These are phyloP conservation scores for Circinella umbellata DNA, from an alignment of 371 early-diverging fungal genomes.

Conservation along the genomic window DNA sequence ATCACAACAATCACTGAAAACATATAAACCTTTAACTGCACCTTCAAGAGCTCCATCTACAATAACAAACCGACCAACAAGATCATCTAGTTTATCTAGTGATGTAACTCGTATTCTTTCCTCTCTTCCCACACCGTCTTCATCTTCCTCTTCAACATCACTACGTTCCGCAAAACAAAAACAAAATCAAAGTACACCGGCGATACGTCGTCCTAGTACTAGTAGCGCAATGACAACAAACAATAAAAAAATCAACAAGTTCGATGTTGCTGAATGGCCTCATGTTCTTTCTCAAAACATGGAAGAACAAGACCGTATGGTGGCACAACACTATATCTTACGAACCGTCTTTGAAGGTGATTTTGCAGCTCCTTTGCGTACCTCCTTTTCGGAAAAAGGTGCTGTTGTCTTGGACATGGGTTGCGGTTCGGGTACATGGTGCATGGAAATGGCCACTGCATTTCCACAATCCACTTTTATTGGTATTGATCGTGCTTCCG, in stretches of 20 bases:
- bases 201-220: constrained; percentile 6
- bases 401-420: constrained; percentile 49
- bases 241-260: constrained; percentile 13
- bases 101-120: background rate
- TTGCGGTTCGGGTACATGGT: constrained; percentile 54
- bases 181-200: background rate
- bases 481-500: constrained; percentile 37
- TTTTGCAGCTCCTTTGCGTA: constrained; percentile 37
- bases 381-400: constrained; percentile 36
- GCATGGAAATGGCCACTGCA: constrained; percentile 51
- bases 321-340: constrained; percentile 52
- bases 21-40: background rate
- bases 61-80: constrained; percentile 4
- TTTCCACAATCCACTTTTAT: constrained; percentile 48
- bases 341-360: constrained; percentile 51
- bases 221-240: background rate
- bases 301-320: constrained; percentile 50
- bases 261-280: constrained; percentile 30
- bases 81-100: constrained; percentile 4
- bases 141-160: background rate
- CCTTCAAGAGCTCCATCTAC: constrained; percentile 3
- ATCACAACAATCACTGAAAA: constrained; percentile 1
- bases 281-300: constrained; percentile 37
- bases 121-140: background rate
- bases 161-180: background rate